Base-by-base conservation (phyloP, 345 rosid genomes). In the Atalantia buxifolia region DNA sequence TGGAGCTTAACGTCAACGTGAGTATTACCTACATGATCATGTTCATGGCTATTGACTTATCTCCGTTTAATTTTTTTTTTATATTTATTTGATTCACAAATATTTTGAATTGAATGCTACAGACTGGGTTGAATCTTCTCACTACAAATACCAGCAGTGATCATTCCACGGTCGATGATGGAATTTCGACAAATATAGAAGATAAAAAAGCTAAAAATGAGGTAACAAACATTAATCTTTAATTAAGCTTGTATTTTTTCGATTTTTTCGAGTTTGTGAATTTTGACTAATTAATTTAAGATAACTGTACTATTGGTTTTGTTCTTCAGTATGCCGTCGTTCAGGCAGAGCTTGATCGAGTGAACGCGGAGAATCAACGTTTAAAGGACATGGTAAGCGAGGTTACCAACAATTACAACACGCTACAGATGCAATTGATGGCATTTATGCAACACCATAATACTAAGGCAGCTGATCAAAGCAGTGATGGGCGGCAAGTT, bases 111-210 rank as follows among this genome's bases (percentile, higher is more conserved):
- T 33, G 42, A 22, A 3, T 24, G 18, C 61, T 71, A 12, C 79
- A 91, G 95, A 91, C 95, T 36, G 93, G 91, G 45, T 71, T 90
- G 84, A 87, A 91, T 84, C 89, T 91, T 73, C 85, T 89, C 40
- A 89, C 89, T 19, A 82, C 88, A 0, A 89, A 89, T 19, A 78
- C 91, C 0, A 88, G 89, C 42, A 90, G 93, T 38, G 95, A 91
- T 56, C 91, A 87, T 75, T 91, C 93, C 45, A 76, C 83, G 76
- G 90, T 88, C 13, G 95, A 91, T 28, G 93, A 88, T 66, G 92
- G 93, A 59, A 87, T 84, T 0, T 86, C 91, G 1, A 81, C 87
- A 0, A 86, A 82, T 80, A 72, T 78, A 77, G 96, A 89, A 76
- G 89, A 87, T 21, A 87, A 81, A 78, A 76, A 84, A 83, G 78